A percentile compares a stretch with the other conserved stretches of the same genome.
phyloP scores from a whole-genome alignment of 257 asterid genomes.

The Solanum etuberosum region DNA sequence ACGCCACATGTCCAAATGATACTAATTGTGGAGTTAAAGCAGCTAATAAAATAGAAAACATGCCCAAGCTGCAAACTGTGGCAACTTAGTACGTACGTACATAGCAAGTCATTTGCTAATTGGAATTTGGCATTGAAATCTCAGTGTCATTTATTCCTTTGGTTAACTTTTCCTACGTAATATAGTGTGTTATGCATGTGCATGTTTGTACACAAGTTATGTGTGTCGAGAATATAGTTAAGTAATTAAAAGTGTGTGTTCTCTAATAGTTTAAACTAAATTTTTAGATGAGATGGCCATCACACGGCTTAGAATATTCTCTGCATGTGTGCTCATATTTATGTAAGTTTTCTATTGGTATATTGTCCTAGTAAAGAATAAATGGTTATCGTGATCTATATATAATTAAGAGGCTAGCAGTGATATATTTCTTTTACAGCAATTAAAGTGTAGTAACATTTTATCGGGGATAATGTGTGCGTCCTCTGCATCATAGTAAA shows the following conservation, averaged over 20 bases:
- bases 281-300: background rate
- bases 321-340: background rate
- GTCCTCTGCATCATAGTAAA: background rate
- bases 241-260: background rate
- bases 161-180: background rate
- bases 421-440: background rate
- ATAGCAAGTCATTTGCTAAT: background rate
- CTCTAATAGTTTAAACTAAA: background rate
- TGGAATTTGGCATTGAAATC: background rate
- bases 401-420: background rate
- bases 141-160: background rate
- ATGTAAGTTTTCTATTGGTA: background rate
- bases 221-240: background rate
- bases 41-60: background rate
- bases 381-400: background rate
- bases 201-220: background rate
- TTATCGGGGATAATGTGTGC: background rate
- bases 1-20: slow-evolving; percentile 5
- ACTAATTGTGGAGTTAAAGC: background rate
- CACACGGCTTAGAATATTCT: background rate
- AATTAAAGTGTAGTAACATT: background rate
- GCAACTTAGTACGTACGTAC: background rate
- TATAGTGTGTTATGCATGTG: background rate
- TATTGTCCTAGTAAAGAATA: background rate
- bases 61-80: slow-evolving; percentile 3